Base-by-base conservation (phyloP, 495 filamentous ascomycete species). In the Hamigera avellanea region DNA sequence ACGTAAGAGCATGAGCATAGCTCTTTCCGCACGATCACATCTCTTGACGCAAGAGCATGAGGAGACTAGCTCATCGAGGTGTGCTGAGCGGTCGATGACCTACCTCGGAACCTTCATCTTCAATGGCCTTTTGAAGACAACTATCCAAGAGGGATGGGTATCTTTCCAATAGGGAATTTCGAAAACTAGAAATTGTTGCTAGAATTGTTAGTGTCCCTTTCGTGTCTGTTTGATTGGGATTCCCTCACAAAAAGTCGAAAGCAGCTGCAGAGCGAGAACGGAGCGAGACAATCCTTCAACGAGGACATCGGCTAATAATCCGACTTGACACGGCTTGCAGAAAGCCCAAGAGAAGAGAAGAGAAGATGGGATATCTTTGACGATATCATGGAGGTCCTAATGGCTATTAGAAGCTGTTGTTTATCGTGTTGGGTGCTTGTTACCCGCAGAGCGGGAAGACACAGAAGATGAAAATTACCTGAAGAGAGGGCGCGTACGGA, bases 251-350 rank as follows among this genome's bases (percentile, higher is more conserved):
- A 73, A 59, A 9, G 34, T 45, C 3, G 47, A 19, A 14, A 75
- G 36, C 8, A 73, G 32, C 13, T 53, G 49, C 19, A 72, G 33
- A 12, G 61, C 56, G 18, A 56, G 54, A 1, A 51, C 52, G 23
- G 63, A 67, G 27, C 49, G 57, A 6, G 66, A 56, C 7, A 71
- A 44, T 6, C 59, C 56, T 29, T 73, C 67, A 12, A 72, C 47
- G 26, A 70, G 40, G 26, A 62, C 46, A 26, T 62, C 54, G 16
- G 49, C 61, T 10, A 75, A 35, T 18, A 53, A 33, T 1, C 52
- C 54, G 14, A 69, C 44, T 37, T 70, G 64, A 40, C 70, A 72
- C 19, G 54, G 57, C 40, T 72, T 72, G 29, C 50, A 56, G 13
- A 46, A 35, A 8, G 55, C 59, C 70, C 70, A 75, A 0, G 41